Conservation (phyloP, 225 moss, liverwort and hornwort species). For the Polytrichum commune region DNA sequence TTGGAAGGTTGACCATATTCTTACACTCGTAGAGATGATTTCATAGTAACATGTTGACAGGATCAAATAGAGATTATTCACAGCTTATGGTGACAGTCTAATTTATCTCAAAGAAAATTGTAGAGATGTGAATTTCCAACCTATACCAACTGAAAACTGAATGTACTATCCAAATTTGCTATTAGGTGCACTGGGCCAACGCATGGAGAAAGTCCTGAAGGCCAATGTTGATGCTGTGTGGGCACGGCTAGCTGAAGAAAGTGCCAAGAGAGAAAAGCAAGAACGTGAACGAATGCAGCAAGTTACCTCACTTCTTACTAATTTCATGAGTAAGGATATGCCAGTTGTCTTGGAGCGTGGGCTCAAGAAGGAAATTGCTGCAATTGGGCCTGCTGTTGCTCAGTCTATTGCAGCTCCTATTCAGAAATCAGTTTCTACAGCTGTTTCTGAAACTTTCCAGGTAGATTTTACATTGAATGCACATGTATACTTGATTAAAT, state of each 20-base stretch:
- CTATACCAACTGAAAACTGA: too few species aligned
- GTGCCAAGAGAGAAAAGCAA: slow-evolving; percentile 75
- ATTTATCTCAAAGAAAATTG: too few species aligned
- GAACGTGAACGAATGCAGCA: slow-evolving; percentile 78
- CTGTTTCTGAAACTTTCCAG: slow-evolving; percentile 42
- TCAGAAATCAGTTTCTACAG: slow-evolving; percentile 43
- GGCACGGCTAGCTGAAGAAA: slow-evolving; percentile 84
- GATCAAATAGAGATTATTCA: too few species aligned
- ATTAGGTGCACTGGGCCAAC: slow-evolving; percentile 56
- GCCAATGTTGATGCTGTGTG: slow-evolving; percentile 81
- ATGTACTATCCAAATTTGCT: too few species aligned
- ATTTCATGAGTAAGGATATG: slow-evolving; percentile 43
- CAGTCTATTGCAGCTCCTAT: slow-evolving; percentile 48
- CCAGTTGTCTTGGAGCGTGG: slow-evolving; percentile 41
- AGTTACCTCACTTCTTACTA: slow-evolving; percentile 43
- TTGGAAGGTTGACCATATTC: slow-evolving; percentile 47
- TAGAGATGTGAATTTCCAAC: too few species aligned
- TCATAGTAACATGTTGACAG: too few species aligned
- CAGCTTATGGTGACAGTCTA: too few species aligned
- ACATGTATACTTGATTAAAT: background rate
- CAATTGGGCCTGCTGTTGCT: slow-evolving; percentile 40
- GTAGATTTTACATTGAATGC: slow-evolving; percentile 21
- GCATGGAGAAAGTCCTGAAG: slow-evolving; percentile 83
- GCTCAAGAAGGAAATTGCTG: slow-evolving; percentile 51
- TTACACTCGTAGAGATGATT: background rate